These are phyloP conservation scores for Tuber melanosporum DNA, from an alignment of 495 filamentous ascomycete species.

Conservation along the genomic window DNA sequence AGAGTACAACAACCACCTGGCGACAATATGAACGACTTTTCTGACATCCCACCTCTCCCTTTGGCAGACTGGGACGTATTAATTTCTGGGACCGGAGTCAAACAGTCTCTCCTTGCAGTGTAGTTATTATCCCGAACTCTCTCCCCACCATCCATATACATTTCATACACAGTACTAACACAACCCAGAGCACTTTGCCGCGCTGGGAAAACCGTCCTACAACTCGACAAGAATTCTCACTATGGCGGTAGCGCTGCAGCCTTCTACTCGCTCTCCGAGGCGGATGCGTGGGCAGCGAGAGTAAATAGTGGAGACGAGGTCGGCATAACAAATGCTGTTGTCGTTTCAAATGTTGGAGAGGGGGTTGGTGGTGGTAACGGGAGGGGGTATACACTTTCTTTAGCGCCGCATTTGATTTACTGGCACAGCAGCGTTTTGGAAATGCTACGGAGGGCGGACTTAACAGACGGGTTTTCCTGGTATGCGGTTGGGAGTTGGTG, in stretches of 20 bases:
- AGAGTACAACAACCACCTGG: neutral
- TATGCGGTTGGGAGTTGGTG: constrained; percentile 92
- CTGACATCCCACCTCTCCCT: constrained; percentile 35
- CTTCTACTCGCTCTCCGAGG: constrained; percentile 71
- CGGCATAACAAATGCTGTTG: constrained; percentile 11
- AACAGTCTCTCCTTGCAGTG: constrained; percentile 88
- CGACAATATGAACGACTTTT: constrained; percentile 35
- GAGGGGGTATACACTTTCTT: constrained; percentile 62
- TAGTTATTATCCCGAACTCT: constrained; percentile 49
- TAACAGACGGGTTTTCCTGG: constrained; percentile 85
- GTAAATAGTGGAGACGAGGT: constrained; percentile 47
- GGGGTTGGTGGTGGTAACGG: neutral
- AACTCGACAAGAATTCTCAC: constrained; percentile 78
- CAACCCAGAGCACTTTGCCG: constrained; percentile 77
- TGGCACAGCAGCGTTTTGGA: constrained; percentile 68
- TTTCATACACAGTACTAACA: constrained; percentile 41
- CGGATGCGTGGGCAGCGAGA: constrained; percentile 61
- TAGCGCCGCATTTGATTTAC: constrained; percentile 84
- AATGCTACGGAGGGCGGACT: constrained; percentile 74
- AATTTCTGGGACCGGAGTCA: constrained; percentile 80
- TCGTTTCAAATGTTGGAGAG: constrained; percentile 2
- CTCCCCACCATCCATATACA: constrained; percentile 16
- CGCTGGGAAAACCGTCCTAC: constrained; percentile 83
- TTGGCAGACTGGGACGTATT: constrained; percentile 69
- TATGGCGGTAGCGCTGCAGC: constrained; percentile 85